Evolutionary conservation across 129 eudicot genomes (phyloP).

Genomic region (Helianthus tuberosus): DNA sequence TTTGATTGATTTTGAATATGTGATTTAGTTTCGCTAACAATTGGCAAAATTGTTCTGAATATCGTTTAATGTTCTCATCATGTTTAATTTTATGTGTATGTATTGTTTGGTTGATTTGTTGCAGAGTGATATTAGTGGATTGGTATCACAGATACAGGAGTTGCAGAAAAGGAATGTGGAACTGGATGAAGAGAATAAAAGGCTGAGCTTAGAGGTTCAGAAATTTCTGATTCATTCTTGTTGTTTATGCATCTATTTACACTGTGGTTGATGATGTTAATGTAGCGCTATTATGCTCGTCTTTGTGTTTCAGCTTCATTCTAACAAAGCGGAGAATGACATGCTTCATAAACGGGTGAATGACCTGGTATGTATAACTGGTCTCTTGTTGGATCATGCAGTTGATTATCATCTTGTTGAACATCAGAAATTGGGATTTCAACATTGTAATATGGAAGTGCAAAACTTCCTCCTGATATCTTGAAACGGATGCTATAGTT

Average conservation of each 20-base stretch:
- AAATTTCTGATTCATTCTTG: neutral
- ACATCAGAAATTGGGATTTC: neutral
- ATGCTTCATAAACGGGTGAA: slow-evolving; percentile 57
- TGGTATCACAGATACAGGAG: slow-evolving; percentile 82
- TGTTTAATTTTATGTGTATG: neutral
- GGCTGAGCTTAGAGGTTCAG: slow-evolving; percentile 54
- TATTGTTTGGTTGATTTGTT: slow-evolving; percentile 21
- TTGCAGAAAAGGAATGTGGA: slow-evolving; percentile 67
- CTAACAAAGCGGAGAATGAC: slow-evolving; percentile 64
- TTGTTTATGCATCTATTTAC: neutral
- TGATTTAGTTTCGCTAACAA: slow-evolving; percentile 13
- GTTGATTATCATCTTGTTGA: neutral
- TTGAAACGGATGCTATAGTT: slow-evolving; percentile 4
- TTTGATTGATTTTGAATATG: neutral
- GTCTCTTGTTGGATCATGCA: slow-evolving; percentile 12
- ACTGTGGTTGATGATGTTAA: slow-evolving; percentile 8
- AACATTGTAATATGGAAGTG: neutral
- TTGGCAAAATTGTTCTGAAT: neutral
- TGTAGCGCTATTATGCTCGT: neutral
- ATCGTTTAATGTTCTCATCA: neutral
- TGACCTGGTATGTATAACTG: slow-evolving; percentile 61
- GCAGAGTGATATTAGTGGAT: slow-evolving; percentile 86
- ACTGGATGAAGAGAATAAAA: slow-evolving; percentile 72
- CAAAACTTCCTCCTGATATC: neutral
- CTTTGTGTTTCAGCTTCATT: slow-evolving; percentile 62